Evolutionary conservation across 2,329 filamentous ascomycete species (phyloP).

Genomic region (Rhytidhysteron rufulum): DNA sequence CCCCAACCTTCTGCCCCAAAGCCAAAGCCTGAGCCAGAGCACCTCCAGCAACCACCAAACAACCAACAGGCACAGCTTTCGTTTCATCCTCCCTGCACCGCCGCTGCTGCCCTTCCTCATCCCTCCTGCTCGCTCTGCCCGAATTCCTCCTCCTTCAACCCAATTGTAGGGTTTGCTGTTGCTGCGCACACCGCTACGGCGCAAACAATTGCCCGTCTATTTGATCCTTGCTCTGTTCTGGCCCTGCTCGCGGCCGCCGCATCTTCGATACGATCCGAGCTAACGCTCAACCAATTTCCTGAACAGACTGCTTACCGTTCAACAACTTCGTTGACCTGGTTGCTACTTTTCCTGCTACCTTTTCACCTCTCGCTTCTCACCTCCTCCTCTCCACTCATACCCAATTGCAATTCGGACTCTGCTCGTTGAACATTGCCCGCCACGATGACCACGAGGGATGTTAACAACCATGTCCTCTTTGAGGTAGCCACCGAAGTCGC

Average conservation of each 20-base stretch:
- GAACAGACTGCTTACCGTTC: neutral
- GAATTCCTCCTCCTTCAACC: neutral
- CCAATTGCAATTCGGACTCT: neutral
- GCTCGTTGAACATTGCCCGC: slow-evolving; percentile 6
- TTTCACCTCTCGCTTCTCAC: neutral
- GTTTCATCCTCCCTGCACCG: slow-evolving; percentile 3
- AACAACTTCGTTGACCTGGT: neutral
- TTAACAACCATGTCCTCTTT: slow-evolving; percentile 94
- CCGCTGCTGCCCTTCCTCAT: neutral
- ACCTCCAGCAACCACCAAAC: too few species aligned
- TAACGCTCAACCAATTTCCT: neutral
- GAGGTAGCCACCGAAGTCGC: slow-evolving; percentile 97
- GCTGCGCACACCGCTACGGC: neutral
- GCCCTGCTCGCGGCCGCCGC: neutral
- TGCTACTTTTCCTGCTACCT: neutral
- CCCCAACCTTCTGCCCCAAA: too few species aligned
- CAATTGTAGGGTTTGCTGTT: neutral
- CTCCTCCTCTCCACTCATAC: too few species aligned
- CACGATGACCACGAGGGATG: slow-evolving; percentile 55
- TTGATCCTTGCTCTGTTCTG: neutral
- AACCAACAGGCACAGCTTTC: slow-evolving; percentile 1
- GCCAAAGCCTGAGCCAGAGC: too few species aligned
- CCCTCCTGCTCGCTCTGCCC: too few species aligned
- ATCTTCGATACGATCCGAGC: slow-evolving; percentile 1
- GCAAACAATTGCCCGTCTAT: slow-evolving; percentile 2